These are phyloP conservation scores for Crocinoboletus sp. DNA, from an alignment of 1,284 basidiomycete genomes.

Conservation along the genomic window DNA sequence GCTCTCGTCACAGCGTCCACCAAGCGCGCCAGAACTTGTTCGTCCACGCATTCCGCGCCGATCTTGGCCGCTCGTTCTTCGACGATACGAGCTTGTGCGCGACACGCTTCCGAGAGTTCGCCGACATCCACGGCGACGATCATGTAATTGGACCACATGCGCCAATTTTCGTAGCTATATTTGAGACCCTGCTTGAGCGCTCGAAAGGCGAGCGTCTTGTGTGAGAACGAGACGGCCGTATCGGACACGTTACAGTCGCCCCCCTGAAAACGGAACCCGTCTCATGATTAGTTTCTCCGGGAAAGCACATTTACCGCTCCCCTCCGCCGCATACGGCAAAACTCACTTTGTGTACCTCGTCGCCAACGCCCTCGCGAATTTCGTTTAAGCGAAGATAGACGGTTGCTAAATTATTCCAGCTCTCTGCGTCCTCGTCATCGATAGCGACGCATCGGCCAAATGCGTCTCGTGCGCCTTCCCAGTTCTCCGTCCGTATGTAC, in stretches of 20 bases:
- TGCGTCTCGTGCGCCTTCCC: constrained; percentile 79
- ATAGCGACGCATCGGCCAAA: constrained; percentile 86
- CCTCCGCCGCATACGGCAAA: too few relatives aligned
- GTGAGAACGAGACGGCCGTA: constrained; percentile 49
- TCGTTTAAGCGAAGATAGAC: constrained; percentile 84
- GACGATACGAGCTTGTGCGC: constrained; percentile 79
- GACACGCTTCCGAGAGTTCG: constrained; percentile 83
- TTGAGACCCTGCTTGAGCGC: constrained; percentile 90
- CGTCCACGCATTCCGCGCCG: constrained; percentile 66
- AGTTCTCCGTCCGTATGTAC: constrained; percentile 74
- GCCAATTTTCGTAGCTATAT: constrained; percentile 88
- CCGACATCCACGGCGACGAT: constrained; percentile 92
- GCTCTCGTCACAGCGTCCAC: constrained; percentile 78
- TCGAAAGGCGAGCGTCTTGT: constrained; percentile 91
- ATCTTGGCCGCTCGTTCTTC: constrained; percentile 72
- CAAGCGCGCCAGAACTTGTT: constrained; percentile 83
- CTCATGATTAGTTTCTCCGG: constrained; percentile 14
- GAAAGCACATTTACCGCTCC: too few relatives aligned
- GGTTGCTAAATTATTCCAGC: constrained; percentile 97
- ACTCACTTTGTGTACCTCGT: constrained; percentile 28
- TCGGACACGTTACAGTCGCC: constrained; percentile 3
- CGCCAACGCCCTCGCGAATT: constrained; percentile 18
- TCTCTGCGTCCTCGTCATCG: constrained; percentile 96
- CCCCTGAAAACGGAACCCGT: constrained; percentile 12
- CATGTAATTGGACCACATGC: constrained; percentile 99